Conservation (phyloP, 2,329 filamentous ascomycete species). For the Elsinoe necatrix region DNA sequence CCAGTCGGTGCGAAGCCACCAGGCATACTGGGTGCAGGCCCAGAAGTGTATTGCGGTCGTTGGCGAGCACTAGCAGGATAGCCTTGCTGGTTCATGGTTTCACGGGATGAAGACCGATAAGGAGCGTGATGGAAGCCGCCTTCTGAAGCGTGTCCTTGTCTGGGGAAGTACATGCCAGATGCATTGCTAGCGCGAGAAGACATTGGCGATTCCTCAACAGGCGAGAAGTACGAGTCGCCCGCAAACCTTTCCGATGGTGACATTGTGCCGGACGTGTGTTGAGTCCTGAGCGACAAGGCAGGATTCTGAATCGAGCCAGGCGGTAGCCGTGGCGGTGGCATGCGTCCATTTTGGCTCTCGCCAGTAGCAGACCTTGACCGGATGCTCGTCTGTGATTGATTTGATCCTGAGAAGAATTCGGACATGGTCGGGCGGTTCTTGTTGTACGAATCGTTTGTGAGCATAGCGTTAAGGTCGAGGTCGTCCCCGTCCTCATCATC, state of each 20-base stretch:
- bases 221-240: conserved; percentile 87
- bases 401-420: conserved; percentile 52
- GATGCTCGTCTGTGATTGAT: conserved; percentile 65
- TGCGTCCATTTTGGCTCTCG: conserved; percentile 51
- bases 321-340: conserved; percentile 62
- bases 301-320: conserved; percentile 44
- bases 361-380: conserved; percentile 68
- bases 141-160: conserved; percentile 50
- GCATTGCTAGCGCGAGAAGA: conserved; percentile 64
- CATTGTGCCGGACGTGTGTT: conserved; percentile 40
- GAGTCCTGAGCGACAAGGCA: conserved; percentile 61
- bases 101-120: conserved; percentile 49
- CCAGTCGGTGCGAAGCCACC: conserved; percentile 38
- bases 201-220: conserved; percentile 67
- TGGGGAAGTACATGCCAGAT: conserved; percentile 71
- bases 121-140: conserved; percentile 83
- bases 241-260: conserved; percentile 56
- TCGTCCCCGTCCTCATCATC: conserved; percentile 43
- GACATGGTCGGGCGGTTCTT: conserved; percentile 31
- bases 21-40: conserved; percentile 58
- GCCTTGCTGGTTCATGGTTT: conserved; percentile 13
- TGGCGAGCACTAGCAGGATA: conserved; percentile 17
- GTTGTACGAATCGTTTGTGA: conserved; percentile 13
- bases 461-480: conserved; percentile 18
- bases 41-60: conserved; percentile 9